Base-by-base conservation (phyloP, 2,329 filamentous ascomycete species). In the Phoma sp. region DNA sequence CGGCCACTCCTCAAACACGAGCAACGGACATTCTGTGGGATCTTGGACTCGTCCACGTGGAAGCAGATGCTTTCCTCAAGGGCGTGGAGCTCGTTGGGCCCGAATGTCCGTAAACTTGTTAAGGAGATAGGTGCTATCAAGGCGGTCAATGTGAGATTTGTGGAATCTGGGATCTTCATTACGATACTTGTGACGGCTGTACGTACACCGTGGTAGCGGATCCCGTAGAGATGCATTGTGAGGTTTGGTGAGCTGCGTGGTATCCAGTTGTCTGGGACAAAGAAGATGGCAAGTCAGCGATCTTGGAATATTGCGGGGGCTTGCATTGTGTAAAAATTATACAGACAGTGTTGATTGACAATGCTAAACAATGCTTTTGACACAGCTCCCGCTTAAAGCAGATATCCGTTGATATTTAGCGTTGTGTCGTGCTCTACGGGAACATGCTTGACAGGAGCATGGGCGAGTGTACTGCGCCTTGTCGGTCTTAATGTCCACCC, bases 41-140 rank as follows among this genome's bases (percentile, higher is more conserved):
- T 47, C 22, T 39, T 50, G 7, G 36, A 10, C 9, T 14, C 47
- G 4, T 50, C 39, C 10, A 50, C 11, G 8, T 44, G 47, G n/a
- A 50, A 50, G 25, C 24, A 38, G 3, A 25, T 14, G 13, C 14
- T 36, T n/a, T 43, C 39, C 14, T 27, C n/a, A 9, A 50, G 23
- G 5, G 18, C 25, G 30, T 41, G 35, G 6, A 55, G 36, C 3
- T 44, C 35, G 2, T 44, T 11, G 7, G 29, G 33, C 10, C 32
- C 14, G 6, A 46, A 41, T 4, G 40, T 49, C 6, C 41, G 45
- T 14, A 40, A 45, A 45, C 27, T 14, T 2, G 41, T 41, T 35
- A 53, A 33, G 8, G 36, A 50, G 13, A 50, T 41, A 5, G 37
- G 46, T 23, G 52, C 52, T 32, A 50, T 25, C 8, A 49, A 40